Percentiles rank a stretch among this genome's conserved stretches.
These are phyloP conservation scores for Quercus parvula DNA, from an alignment of 306 rosid species.

Conservation along the genomic window DNA sequence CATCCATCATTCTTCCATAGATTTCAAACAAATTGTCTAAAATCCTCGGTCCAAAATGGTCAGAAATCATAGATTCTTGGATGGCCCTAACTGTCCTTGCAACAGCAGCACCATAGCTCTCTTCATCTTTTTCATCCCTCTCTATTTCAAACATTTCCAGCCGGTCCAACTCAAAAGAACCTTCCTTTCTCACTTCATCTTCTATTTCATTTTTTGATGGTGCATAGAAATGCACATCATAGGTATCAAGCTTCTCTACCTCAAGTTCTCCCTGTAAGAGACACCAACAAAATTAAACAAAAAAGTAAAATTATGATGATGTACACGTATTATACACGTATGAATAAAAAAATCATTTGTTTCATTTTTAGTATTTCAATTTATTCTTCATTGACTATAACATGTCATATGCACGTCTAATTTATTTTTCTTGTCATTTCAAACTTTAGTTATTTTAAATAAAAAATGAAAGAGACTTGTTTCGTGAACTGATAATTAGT, in stretches of 20 bases:
- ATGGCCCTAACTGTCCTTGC: constrained; percentile 84
- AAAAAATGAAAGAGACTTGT: no score
- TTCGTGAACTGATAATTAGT: no score
- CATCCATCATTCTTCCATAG: constrained; percentile 53
- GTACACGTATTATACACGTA: no score
- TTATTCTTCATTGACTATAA: no score
- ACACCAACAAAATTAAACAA: not conserved
- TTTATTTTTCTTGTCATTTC: no score
- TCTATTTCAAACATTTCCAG: constrained; percentile 62
- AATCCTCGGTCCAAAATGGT: constrained; percentile 73
- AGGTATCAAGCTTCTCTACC: constrained; percentile 63
- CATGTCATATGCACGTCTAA: no score
- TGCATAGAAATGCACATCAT: constrained; percentile 92
- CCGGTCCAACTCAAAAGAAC: constrained; percentile 63
- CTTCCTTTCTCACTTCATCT: constrained; percentile 60
- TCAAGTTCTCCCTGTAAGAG: constrained; percentile 59
- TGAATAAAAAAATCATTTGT: no score
- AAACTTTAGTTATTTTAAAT: no score
- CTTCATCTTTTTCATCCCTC: constrained; percentile 14
- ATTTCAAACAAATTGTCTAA: constrained; percentile 62
- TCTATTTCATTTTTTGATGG: constrained; percentile 80
- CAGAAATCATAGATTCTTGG: constrained; percentile 75
- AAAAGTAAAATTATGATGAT: no score
- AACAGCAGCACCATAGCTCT: constrained; percentile 51
- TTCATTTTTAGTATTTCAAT: no score